A percentile compares a stretch with the other conserved stretches of the same genome.
Evolutionary conservation across 169 alveolate genomes (phyloP).

Genomic region (Cyclospora cayetanensis): DNA sequence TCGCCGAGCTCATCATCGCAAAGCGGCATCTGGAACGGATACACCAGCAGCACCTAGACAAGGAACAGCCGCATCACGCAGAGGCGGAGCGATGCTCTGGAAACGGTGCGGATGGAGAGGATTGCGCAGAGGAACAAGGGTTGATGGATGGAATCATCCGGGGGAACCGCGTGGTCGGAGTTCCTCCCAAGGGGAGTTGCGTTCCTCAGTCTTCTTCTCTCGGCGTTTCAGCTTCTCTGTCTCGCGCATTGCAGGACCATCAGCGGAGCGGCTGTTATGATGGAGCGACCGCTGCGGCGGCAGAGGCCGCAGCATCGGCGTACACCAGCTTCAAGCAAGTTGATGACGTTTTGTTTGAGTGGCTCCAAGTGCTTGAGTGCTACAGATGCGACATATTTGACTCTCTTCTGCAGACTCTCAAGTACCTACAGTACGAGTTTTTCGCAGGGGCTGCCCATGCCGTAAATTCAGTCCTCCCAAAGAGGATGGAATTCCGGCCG

Average conservation of each 20-base stretch:
- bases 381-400: constrained; percentile 72
- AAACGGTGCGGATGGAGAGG: neutral
- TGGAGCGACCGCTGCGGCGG: constrained; percentile 4
- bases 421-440: constrained; percentile 79
- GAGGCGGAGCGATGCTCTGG: neutral
- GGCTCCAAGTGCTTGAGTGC: constrained; percentile 71
- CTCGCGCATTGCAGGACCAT: neutral
- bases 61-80: constrained; percentile 41
- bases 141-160: neutral
- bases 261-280: neutral
- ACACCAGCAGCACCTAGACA: constrained; percentile 36
- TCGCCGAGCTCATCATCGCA: constrained; percentile 29
- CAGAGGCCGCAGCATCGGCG: neutral
- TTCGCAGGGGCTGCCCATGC: constrained; percentile 77
- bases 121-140: neutral
- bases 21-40: neutral
- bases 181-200: neutral
- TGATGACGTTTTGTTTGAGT: constrained; percentile 70
- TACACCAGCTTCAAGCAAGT: neutral
- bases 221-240: too few species aligned
- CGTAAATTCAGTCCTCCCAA: constrained; percentile 71
- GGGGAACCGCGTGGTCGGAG: neutral
- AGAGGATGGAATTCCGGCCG: constrained; percentile 78
- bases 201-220: too few species aligned
- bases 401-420: constrained; percentile 68